Base-by-base conservation (phyloP, 495 filamentous ascomycete genomes). In the Tetracladium setigerum region DNA sequence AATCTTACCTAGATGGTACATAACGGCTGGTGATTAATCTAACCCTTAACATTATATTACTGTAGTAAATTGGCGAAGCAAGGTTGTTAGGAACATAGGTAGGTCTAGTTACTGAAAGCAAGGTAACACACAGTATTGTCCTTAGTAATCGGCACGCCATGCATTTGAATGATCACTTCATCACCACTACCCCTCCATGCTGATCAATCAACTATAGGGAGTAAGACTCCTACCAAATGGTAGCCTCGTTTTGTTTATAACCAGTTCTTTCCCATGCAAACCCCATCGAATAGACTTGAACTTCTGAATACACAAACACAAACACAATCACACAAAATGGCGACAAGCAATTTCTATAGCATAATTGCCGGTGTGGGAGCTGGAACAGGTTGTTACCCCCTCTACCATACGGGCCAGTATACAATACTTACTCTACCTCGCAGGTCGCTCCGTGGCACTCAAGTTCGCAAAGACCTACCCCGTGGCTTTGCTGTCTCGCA, bases 341-440 rank as follows among this genome's bases (percentile, higher is more conserved):
- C 52, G 39, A 52, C 72, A 48, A 66, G 57, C 7, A 65, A 69
- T 54, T 66, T 74, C 53, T 74, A 84, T 62, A 83, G 84, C 44
- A 71, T 89, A 49, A 74, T 90, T 53, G 86, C 84, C 44, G 85
- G 86, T 38, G 84, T 84, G 31, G 86, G 86, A 16, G 70, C 80
- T 31, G 86, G 86, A 47, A 88, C 84, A 0, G 54, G 82, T 70
- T 70, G n/a, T 0, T 30, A 6, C 13, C 30, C 32, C 8, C 22
- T 40, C 51, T 30, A 42, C 59, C 34, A 18, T 31, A 36, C 19
- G 10, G 9, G 13, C 6, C 17, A 11, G 24, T 0, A 27, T 41
- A 8, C 18, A 12, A 42, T 47, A 49, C 35, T 47, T 50, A 41
- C 35, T 30, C 48, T 13, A 16, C 16, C 18, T 15, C 32, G 43